A percentile compares a stretch with the other conserved stretches of the same genome.
Evolutionary conservation across 202 grass and related monocot species (phyloP).

Genomic region (Zoysia matrella): DNA sequence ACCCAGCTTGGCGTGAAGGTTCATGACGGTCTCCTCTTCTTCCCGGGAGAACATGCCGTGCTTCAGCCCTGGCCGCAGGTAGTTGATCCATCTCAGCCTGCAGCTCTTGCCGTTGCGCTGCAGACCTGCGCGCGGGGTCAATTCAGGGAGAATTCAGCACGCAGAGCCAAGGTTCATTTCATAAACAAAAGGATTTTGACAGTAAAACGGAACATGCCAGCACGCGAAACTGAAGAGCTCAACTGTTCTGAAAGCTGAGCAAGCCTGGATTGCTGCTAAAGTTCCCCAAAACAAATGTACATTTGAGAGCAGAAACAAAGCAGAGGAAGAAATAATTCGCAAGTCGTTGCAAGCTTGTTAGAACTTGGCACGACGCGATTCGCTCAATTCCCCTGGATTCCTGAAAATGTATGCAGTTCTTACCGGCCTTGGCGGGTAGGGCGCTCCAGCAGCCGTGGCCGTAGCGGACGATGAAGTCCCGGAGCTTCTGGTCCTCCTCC

Average conservation of each 20-base stretch:
- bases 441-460: conserved; percentile 90
- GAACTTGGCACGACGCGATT: too few species aligned
- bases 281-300: conserved; percentile 1
- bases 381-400: not conserved
- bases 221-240: not conserved
- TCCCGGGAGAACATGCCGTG: conserved; percentile 75
- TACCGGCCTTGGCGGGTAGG: conserved; percentile 76
- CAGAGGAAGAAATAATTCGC: not conserved
- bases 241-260: not conserved
- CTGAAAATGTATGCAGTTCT: conserved; percentile 35
- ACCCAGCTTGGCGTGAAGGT: conserved; percentile 65
- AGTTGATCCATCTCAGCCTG: conserved; percentile 90
- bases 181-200: too few species aligned
- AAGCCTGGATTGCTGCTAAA: too few species aligned
- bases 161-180: conserved; percentile 42
- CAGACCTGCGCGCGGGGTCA: conserved; percentile 53
- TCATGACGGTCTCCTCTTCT: conserved; percentile 71
- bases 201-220: not conserved
- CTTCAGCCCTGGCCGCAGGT: conserved; percentile 86
- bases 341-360: not conserved
- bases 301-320: conserved; percentile 23
- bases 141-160: conserved; percentile 24
- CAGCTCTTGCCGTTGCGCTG: conserved; percentile 90
- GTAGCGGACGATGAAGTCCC: conserved; percentile 67
- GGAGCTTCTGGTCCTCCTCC: conserved; percentile 80